A percentile compares a stretch with the other conserved stretches of the same genome.
phyloP scores from a whole-genome alignment of 2,329 filamentous ascomycete genomes.

The Talaromyces marneffei region DNA sequence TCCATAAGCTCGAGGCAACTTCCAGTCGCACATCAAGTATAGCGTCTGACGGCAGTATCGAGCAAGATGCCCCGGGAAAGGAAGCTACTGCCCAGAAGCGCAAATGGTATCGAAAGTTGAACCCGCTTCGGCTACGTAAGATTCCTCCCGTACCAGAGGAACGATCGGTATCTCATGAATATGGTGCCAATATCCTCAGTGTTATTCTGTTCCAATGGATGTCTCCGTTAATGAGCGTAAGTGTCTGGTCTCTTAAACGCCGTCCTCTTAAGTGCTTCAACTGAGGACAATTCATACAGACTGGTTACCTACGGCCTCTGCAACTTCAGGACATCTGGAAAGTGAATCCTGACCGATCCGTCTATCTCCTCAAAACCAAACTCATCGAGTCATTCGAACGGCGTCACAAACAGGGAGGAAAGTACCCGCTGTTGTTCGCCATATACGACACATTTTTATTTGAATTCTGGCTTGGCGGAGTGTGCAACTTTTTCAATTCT shows the following conservation, averaged over 20 bases:
- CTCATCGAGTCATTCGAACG: constrained; percentile 64
- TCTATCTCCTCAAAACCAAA: constrained; percentile 62
- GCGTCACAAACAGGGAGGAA: constrained; percentile 61
- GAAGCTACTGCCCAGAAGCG: neutral
- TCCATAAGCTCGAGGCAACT: neutral
- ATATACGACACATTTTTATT: constrained; percentile 78
- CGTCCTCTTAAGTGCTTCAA: neutral
- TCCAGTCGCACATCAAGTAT: neutral
- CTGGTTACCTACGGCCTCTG: constrained; percentile 77
- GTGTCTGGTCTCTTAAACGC: constrained; percentile 24
- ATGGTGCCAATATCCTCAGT: constrained; percentile 69
- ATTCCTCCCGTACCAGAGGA: constrained; percentile 53
- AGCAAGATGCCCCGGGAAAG: neutral
- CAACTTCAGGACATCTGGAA: constrained; percentile 81
- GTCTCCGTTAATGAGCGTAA: constrained; percentile 72
- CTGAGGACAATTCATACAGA: constrained; percentile 39
- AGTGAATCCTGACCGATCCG: constrained; percentile 74
- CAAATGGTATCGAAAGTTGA: constrained; percentile 37
- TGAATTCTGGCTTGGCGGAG: constrained; percentile 81
- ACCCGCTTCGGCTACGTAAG: constrained; percentile 42
- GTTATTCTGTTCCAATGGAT: constrained; percentile 84
- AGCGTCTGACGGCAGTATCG: neutral
- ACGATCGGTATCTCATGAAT: constrained; percentile 58
- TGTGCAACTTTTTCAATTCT: constrained; percentile 66
- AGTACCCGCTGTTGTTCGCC: constrained; percentile 70